Evolutionary conservation across 495 filamentous ascomycete genomes (phyloP), one percentile per base, ranked within the genome.

Genomic region (Daldinia bambusicola): DNA sequence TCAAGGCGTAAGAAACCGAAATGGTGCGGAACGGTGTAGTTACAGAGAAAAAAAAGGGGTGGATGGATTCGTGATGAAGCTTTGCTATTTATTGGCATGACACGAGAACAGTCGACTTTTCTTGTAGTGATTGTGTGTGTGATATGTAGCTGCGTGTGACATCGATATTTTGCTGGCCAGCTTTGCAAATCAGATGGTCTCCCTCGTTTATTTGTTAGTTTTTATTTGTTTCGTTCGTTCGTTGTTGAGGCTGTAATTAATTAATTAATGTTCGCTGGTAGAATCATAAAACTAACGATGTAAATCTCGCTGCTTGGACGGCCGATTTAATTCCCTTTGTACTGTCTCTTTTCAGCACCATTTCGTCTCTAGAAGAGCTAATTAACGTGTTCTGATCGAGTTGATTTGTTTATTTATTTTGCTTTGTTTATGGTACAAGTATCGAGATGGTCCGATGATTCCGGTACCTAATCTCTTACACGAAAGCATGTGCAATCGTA

Each of bases 371-470:
- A 48, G 4, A 32, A 66, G 51, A 62, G 18, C 8, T 22, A 31
- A 55, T 13, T 14, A 26, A 26, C 22, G 16, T 52, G 34, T 20
- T 37, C 51, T 62, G 40, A 31, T 26, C 26, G 48, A 66, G 57
- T 71, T 56, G 26, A 55, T 61, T 55, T 55, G 5, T 37, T 34
- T 55, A 4, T 48, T 45, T 26, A 26, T 26, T 26, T 26, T n/a
- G n/a, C n/a, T n/a, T 1, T 18, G 18, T 26, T 8, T 71, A 67
- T 71, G 31, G 59, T 71, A 71, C 69, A 71, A 34, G 58, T 63
- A 67, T 55, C 69, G 37, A 67, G 37, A 8, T 14, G 61, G 61
- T 61, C 51, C 61, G 41, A 43, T 26, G 26, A 26, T 26, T 26
- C 26, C 1, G 26, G 26, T 36, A 63, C n/a, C n/a, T n/a, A n/a